Base-by-base conservation (phyloP, 108 stramenopile genomes). In the Nannochloropsis oceanica region DNA sequence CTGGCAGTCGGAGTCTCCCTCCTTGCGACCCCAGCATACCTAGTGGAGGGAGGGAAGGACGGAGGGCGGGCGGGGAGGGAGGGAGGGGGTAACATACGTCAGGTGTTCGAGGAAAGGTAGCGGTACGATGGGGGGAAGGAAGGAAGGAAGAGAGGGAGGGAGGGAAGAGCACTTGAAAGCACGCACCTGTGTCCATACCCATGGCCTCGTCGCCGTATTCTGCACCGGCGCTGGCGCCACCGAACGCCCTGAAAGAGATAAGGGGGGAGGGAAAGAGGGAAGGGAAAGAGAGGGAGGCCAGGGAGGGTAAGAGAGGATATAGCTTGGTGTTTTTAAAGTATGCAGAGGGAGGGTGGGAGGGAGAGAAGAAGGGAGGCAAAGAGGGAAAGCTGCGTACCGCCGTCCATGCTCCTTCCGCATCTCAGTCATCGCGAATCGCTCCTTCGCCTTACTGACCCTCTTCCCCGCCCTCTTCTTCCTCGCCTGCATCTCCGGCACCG, bases 171-270 rank as follows among this genome's bases (percentile, higher is more conserved):
- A 79, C 43, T 13, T 44, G 86, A n/a, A 86, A 50, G 59, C n/a
- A n/a, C n/a, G n/a, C n/a, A 34, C 97, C 97, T 82, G 94, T 85
- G 24, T 93, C 93, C 25, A 95, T 90, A 42, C 97, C 97, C 97
- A 97, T 97, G 80, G 94, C 94, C 87, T 94, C 95, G 85, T 97
- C 97, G 12, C 96, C 96, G 82, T 97, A 97, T 90, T 97, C 96
- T 8, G 46, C 46, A 50, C 46, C 46, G 46, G 46, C 46, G 14
- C 46, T 50, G 46, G 46, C 46, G 46, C 46, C 46, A 12, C 13
- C 46, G 46, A 50, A 50, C 14, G 12, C 13, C 46, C 46, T 50
- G 46, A 14, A 22, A 80, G 94, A 94, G 46, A 93, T 89, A 82
- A 50, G 0, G 13, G 46, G 18, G 46, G 46, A 50, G 18, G 46